A percentile compares a stretch with the other conserved stretches of the same genome.
Conservation (phyloP, 2,329 filamentous ascomycete genomes). For the Sporothrix humicola region DNA sequence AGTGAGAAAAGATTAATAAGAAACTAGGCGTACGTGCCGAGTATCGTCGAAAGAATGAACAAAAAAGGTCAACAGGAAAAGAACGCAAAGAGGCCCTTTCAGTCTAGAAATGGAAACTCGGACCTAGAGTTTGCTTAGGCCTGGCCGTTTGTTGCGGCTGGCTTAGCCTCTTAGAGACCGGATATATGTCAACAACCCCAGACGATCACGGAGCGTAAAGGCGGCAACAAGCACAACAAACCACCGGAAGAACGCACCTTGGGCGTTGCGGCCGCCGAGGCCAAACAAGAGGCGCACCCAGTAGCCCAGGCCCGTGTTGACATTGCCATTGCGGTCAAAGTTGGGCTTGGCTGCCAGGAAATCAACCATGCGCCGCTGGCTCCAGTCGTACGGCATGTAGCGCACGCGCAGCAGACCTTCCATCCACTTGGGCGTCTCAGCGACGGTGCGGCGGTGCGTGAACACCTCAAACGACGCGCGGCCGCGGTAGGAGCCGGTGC, state of each 20-base stretch:
- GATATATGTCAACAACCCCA: constrained; percentile 27
- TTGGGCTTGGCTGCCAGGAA: constrained; percentile 58
- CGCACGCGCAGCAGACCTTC: constrained; percentile 70
- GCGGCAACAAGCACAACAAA: constrained; percentile 48
- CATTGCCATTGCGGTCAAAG: constrained; percentile 66
- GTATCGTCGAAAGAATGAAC: too few relatives aligned
- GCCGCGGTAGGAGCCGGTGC: constrained; percentile 78
- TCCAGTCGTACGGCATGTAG: constrained; percentile 66
- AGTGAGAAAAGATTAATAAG: not conserved
- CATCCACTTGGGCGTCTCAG: constrained; percentile 69
- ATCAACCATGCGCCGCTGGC: constrained; percentile 53
- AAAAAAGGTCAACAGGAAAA: too few relatives aligned
- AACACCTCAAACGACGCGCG: constrained; percentile 74
- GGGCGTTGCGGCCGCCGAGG: constrained; percentile 57
- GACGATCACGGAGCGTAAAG: constrained; percentile 41
- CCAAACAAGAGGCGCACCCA: constrained; percentile 59
- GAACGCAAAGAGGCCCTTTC: not conserved
- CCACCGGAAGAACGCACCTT: constrained; percentile 61
- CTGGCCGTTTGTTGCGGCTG: not conserved
- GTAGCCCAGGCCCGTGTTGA: constrained; percentile 58
- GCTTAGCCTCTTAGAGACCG: constrained; percentile 22
- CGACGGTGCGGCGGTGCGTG: constrained; percentile 62
- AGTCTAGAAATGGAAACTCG: not conserved
- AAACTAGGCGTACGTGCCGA: not conserved
- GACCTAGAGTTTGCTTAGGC: not conserved